Evolutionary conservation across 2,329 filamentous ascomycete genomes (phyloP), one percentile per base, ranked within the genome.

Genomic region (Hymenotorrendiella dingleyae): DNA sequence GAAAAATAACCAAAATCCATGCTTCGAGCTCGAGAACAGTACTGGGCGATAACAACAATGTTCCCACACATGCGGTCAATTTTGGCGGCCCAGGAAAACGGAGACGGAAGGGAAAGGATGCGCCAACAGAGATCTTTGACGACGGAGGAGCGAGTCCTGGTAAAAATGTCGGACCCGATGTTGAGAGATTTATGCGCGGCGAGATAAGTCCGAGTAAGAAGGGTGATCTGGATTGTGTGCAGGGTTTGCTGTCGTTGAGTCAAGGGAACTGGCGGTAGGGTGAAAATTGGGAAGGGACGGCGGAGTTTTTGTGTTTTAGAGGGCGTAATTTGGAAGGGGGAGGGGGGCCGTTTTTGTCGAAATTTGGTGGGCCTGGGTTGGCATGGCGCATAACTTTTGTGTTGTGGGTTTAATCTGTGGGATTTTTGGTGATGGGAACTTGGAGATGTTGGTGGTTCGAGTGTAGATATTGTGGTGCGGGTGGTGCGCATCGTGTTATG

Each of bases 211-310:
- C 79, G 7, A 82, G 82, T 59, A 87, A 88, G 64, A 82, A 80
- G 61, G 78, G 81, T 43, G 91, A 96, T 60, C 72, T 94, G 62
- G 88, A 94, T 60, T 94, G 88, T 59, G 83, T 95, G 35, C 87
- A 91, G 42, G 88, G 88, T n/a, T 66, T 97, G 50, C 64, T 96
- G 49, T 91, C 86, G 38, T 71, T 97, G 34, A 94, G 88, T 57
- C 86, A 94, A 66, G 91, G 90, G n/a, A 87, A 87, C 59, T 96
- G 90, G 89, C 76, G 79, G 40, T 62, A 52, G 42, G 34, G 10
- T 27, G 33, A 16, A 8, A 20, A 12, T 12, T 21, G 12, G 29
- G 14, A 14, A 9, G 22, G 14, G 20, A 29, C 10, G 11, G 17
- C 17, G 23, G 6, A 24, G 24, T 21, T 24, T 12, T 2, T 17